These are phyloP conservation scores for Sarcocystis neurona DNA, from an alignment of 169 alveolate genomes.

Conservation along the genomic window DNA sequence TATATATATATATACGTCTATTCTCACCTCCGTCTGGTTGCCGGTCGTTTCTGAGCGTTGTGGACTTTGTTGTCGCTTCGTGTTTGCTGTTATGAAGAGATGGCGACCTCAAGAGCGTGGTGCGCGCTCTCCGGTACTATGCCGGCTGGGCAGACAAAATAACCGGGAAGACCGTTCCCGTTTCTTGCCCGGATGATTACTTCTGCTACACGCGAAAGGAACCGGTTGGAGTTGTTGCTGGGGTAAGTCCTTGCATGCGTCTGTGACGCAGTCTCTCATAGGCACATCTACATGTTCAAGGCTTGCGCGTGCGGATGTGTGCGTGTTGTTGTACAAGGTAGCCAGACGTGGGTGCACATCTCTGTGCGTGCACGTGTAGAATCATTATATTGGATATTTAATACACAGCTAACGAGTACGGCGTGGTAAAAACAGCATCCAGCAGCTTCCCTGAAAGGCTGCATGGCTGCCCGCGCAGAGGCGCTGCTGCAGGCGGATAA, in stretches of 20 bases:
- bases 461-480: no score
- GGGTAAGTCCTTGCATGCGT: conserved; percentile 2
- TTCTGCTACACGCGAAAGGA: conserved; percentile 77
- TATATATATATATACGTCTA: background rate
- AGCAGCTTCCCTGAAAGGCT: no score
- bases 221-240: conserved; percentile 87
- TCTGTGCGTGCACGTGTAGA: background rate
- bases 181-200: conserved; percentile 62
- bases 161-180: conserved; percentile 74
- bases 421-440: no score
- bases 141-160: conserved; percentile 84
- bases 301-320: background rate
- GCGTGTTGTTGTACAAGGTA: background rate
- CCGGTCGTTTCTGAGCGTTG: background rate
- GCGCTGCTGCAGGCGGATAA: no score
- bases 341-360: background rate
- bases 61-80: background rate
- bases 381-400: no score
- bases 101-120: conserved; percentile 69
- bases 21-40: background rate
- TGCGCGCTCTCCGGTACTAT: conserved; percentile 71
- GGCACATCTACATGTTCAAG: background rate
- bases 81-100: background rate
- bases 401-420: background rate
- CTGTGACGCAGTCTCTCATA: background rate